A percentile compares a stretch with the other conserved stretches of the same genome.
These are phyloP conservation scores for Triangularia verruculosa DNA, from an alignment of 2,329 filamentous ascomycete genomes.

Conservation along the genomic window DNA sequence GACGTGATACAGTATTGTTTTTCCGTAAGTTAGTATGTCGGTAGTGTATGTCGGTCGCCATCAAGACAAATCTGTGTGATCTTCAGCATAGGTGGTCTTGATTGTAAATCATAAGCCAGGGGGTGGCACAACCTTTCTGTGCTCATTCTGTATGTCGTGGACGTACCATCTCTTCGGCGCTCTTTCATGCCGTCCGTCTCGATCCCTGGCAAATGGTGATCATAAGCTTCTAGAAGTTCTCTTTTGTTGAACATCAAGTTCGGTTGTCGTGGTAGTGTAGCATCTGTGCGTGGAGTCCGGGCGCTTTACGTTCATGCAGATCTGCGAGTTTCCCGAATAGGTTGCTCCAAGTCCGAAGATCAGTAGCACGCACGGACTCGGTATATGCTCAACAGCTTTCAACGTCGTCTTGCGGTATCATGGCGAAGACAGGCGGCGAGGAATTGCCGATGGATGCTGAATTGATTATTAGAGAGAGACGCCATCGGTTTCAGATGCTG, in stretches of 20 bases:
- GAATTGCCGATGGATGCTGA: not conserved
- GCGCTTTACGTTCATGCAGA: not conserved
- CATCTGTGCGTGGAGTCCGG: not conserved
- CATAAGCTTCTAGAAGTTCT: conserved; percentile 20
- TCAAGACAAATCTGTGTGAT: conserved; percentile 6
- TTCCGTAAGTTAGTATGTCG: not conserved
- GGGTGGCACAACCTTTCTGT: conserved; percentile 8
- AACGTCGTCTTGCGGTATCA: not conserved
- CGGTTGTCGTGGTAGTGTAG: not conserved
- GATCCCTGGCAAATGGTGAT: conserved; percentile 18
- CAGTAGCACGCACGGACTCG: conserved; percentile 3
- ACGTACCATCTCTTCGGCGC: conserved; percentile 5
- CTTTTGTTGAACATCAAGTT: not conserved
- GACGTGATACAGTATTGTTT: not conserved
- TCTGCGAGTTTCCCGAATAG: not conserved
- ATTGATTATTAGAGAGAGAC: not conserved
- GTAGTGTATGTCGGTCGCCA: not conserved
- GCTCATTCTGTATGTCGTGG: not conserved
- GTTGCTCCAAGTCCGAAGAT: conserved; percentile 2
- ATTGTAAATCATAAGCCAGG: conserved; percentile 7
- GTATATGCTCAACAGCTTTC: not conserved
- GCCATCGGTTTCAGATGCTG: not conserved
- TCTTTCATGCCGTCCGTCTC: conserved; percentile 11
- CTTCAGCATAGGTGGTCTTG: not conserved
- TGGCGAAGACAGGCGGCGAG: not conserved